Evolutionary conservation across 306 rosid species (phyloP).

Genomic region (Prunus persica): Prunus_persica_NCBIv2 NC_034011.1:26173501-26174000

Average conservation of each 20-base stretch:
- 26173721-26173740: conserved; percentile 98
- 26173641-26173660: background rate
- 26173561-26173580: background rate
- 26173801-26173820: conserved; percentile 81
- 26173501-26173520: background rate
- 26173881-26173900: conserved; percentile 41
- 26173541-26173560: background rate
- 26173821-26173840: conserved; percentile 64
- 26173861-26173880: conserved; percentile 62
- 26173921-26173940: conserved; percentile 89
- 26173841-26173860: conserved; percentile 59
- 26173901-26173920: conserved; percentile 68
- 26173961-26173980: conserved; percentile 71
- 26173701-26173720: conserved; percentile 80
- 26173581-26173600: background rate
- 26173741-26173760: conserved; percentile 69
- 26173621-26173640: background rate
- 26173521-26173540: background rate
- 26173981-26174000: conserved; percentile 81
- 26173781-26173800: conserved; percentile 66
- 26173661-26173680: background rate
- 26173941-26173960: conserved; percentile 50
- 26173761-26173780: conserved; percentile 73
- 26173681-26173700: conserved; percentile 9
- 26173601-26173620: background rate